phyloP scores from a whole-genome alignment of 2,329 filamentous ascomycete genomes.

The Malbranchea zuffiana region DNA sequence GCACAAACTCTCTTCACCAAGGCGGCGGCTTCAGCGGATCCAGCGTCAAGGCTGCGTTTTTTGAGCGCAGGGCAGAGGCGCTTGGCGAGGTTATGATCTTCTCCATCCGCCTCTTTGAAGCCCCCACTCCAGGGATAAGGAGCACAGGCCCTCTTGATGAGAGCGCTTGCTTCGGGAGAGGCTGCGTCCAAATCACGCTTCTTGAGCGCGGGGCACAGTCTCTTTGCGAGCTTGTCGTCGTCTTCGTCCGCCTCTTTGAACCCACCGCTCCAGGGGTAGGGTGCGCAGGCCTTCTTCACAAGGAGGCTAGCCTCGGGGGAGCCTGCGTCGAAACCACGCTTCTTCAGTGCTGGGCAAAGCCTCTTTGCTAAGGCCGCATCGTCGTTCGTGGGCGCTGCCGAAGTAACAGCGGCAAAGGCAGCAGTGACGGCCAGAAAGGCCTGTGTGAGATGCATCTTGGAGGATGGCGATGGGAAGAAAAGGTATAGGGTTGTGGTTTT shows the following conservation, averaged over 20 bases:
- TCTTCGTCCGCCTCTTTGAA: slow-evolving; percentile 1
- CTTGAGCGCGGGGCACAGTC: too few relatives aligned
- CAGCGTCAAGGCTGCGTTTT: slow-evolving; percentile 2
- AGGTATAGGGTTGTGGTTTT: too few relatives aligned
- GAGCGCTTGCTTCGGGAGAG: too few relatives aligned
- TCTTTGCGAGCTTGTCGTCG: too few relatives aligned
- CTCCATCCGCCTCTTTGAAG: too few relatives aligned
- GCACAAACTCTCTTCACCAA: slow-evolving; percentile 7
- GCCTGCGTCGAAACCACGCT: slow-evolving; percentile 2
- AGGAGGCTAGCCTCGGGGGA: background rate
- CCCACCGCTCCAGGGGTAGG: slow-evolving; percentile 3
- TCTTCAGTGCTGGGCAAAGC: slow-evolving; percentile 8
- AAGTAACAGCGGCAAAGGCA: slow-evolving; percentile 3
- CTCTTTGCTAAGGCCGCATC: slow-evolving; percentile 1
- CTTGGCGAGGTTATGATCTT: slow-evolving; percentile 1
- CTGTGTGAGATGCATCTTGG: slow-evolving; percentile 4
- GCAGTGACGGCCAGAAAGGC: slow-evolving; percentile 2
- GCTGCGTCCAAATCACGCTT: too few relatives aligned
- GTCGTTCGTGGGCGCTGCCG: slow-evolving; percentile 4
- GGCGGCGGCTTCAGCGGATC: background rate
- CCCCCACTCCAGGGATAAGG: too few relatives aligned
- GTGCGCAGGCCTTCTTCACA: slow-evolving; percentile 6
- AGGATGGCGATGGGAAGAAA: too few relatives aligned
- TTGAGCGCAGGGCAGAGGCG: slow-evolving; percentile 7
- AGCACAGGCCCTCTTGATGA: too few relatives aligned